Conservation (phyloP, 495 filamentous ascomycete species). For the Aspergillus sclerotiicarbonarius region DNA sequence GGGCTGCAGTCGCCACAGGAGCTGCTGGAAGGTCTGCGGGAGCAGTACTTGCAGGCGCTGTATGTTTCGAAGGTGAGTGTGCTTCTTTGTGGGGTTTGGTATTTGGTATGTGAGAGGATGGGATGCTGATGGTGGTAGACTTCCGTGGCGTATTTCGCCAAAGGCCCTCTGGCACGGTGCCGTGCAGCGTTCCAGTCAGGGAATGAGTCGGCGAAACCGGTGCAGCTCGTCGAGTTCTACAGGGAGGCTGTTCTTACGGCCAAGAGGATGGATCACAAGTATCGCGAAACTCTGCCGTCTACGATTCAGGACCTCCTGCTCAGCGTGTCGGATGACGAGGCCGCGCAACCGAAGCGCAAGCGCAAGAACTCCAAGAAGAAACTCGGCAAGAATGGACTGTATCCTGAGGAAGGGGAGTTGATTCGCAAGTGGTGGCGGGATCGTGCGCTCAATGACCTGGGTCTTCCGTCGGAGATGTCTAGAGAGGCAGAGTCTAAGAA, state of each 20-base stretch:
- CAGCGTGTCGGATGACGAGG: constrained; percentile 59
- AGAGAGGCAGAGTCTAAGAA: constrained; percentile 53
- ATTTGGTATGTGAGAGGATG: not conserved
- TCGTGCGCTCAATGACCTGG: constrained; percentile 40
- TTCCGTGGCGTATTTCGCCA: constrained; percentile 94
- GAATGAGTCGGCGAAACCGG: constrained; percentile 28
- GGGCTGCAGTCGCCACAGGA: constrained; percentile 56
- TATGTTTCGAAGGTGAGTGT: constrained; percentile 76
- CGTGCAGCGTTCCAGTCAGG: constrained; percentile 70
- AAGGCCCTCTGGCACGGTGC: constrained; percentile 88
- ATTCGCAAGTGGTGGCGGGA: constrained; percentile 76
- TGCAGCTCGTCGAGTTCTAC: constrained; percentile 64
- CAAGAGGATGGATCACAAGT: constrained; percentile 82
- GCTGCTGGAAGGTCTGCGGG: constrained; percentile 64
- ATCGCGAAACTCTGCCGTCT: constrained; percentile 69
- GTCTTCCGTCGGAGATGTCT: constrained; percentile 36
- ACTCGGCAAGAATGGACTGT: constrained; percentile 73
- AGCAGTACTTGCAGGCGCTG: constrained; percentile 83
- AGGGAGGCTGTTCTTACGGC: constrained; percentile 69
- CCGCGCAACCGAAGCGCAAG: constrained; percentile 44
- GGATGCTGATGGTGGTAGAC: constrained; percentile 48
- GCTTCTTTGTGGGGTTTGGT: not conserved
- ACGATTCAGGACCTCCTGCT: constrained; percentile 64
- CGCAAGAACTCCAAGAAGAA: constrained; percentile 68
- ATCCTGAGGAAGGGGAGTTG: constrained; percentile 70